Evolutionary conservation across 768 basidiomycete species (phyloP), one percentile per base, ranked within the genome.

Genomic region (Suillus paluster): DNA sequence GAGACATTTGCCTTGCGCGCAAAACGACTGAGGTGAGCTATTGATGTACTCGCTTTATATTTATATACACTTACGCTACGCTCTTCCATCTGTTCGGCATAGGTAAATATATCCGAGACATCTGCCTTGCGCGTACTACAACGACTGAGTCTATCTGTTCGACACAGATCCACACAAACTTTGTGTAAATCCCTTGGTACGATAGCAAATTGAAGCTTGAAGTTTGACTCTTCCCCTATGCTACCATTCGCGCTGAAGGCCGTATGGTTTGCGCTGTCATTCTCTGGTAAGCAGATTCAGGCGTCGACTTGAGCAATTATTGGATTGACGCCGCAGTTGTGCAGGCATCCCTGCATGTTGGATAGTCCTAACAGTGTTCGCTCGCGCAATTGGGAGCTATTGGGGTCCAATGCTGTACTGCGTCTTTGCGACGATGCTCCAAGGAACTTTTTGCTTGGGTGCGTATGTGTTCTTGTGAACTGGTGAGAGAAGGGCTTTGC

Each of bases 361-460:
- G 82, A 62, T 79, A 21, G 80, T 81, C 7, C 66, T 85, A 15
- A 73, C 75, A 46, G 73, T 79, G 1, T 85, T 87, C 65, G 77
- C 81, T 21, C 75, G 76, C 12, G 75, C 75, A 11, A 73, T 82
- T 12, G 74, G 75, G 23, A 75, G 79, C 9, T 77, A 72, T 70
- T 87, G 88, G 84, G 78, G 78, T 0, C 79, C 84, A 4, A 56
- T 82, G 19, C 50, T 78, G 12, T 89, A 86, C 67, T 80, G 79
- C 60, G 38, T 82, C 46, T 82, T 82, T 34, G 80, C 82, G 58
- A 82, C 85, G 1, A 53, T 84, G 8, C 67, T 87, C 62, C 82
- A 90, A 63, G 81, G 79, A 3, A 74, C 80, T 10, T 88, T 90
- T 67, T 87, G 84, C 67, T 70, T 90, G 3, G 87, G 89, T 87